Base-by-base conservation (phyloP, 805 yeast genomes). In the Candida arabinofermentans region DNA sequence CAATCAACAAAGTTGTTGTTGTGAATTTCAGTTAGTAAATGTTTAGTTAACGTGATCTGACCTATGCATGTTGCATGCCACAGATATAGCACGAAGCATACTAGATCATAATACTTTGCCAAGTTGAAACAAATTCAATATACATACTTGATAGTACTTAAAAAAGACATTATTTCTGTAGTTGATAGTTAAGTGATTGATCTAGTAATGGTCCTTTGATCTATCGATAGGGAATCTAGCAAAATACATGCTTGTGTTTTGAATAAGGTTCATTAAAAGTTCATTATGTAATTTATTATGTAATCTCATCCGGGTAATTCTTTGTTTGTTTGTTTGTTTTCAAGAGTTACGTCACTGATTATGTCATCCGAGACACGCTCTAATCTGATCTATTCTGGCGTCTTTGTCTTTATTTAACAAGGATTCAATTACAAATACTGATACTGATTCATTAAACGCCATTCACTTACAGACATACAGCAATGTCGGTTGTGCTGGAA, bases 71-170 rank as follows among this genome's bases (percentile, higher is more conserved):
- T n/a, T n/a, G n/a, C n/a, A n/a, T n/a, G n/a, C n/a, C n/a, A n/a
- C n/a, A n/a, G n/a, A n/a, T n/a, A n/a, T n/a, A n/a, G n/a, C n/a
- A n/a, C n/a, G n/a, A n/a, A n/a, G n/a, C n/a, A n/a, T n/a, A n/a
- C n/a, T n/a, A n/a, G n/a, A n/a, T n/a, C n/a, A n/a, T n/a, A n/a
- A n/a, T n/a, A n/a, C n/a, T n/a, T n/a, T n/a, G n/a, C 17, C 26
- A 1, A 10, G 10, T n/a, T n/a, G 6, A 12, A 17, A 19, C 26
- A 26, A 10, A 54, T 7, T 34, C 19, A 14, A 5, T 7, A 19
- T n/a, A 57, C 66, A 17, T 54, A 61, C 66, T 59, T 59, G 19
- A 68, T 62, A 6, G 70, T 62, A 44, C 56, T 66, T 42, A 69
- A 61, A 40, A 69, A 68, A 7, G 72, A 67, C 71, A 66, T 67